A percentile compares a stretch with the other conserved stretches of the same genome.
Evolutionary conservation across 495 filamentous ascomycete species (phyloP).

Genomic region (Tirmania nivea): DNA sequence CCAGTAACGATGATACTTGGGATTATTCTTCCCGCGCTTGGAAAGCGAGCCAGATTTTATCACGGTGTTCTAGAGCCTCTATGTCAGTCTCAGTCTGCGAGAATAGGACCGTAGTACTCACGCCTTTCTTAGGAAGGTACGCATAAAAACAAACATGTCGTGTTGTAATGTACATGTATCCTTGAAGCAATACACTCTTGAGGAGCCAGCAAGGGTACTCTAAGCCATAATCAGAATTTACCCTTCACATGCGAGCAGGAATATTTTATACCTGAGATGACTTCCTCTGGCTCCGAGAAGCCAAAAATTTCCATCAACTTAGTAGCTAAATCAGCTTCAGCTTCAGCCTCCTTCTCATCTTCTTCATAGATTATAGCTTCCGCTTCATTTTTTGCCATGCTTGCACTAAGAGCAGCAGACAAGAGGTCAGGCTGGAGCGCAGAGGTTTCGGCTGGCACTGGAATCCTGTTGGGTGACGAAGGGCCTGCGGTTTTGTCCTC

Average conservation of each 20-base stretch:
- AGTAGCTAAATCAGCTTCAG: constrained; percentile 31
- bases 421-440: constrained; percentile 53
- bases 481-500: constrained; percentile 18
- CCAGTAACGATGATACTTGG: constrained; percentile 85
- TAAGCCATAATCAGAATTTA: constrained; percentile 12
- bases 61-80: constrained; percentile 35
- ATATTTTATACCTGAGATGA: constrained; percentile 41
- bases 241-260: not conserved
- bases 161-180: constrained; percentile 90
- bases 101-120: constrained; percentile 22
- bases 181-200: constrained; percentile 78
- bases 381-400: constrained; percentile 30
- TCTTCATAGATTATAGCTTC: constrained; percentile 20
- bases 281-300: constrained; percentile 62
- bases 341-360: constrained; percentile 23
- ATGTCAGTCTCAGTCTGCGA: not conserved
- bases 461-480: constrained; percentile 33
- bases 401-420: constrained; percentile 20
- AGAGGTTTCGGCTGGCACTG: constrained; percentile 49
- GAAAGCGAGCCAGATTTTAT: constrained; percentile 73
- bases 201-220: constrained; percentile 92
- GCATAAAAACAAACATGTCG: constrained; percentile 94
- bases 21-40: constrained; percentile 78
- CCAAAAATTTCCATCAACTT: constrained; percentile 74
- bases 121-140: constrained; percentile 76